These are phyloP conservation scores for Linnemannia zychae DNA, from an alignment of 192 early-diverging fungal genomes.

Conservation along the genomic window DNA sequence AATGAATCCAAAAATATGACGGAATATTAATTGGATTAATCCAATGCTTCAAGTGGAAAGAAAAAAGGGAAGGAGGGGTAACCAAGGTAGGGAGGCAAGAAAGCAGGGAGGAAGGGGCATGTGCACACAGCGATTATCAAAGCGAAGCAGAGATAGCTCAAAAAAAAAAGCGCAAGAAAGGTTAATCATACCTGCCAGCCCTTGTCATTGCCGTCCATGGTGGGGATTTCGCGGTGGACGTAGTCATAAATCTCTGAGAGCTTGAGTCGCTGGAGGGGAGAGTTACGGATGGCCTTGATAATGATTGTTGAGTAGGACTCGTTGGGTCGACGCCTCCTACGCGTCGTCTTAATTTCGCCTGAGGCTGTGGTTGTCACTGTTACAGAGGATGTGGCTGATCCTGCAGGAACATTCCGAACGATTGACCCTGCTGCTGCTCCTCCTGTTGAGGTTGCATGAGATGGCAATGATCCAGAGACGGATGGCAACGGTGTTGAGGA, in stretches of 20 bases:
- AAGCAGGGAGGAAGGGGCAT: not conserved
- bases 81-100: not conserved
- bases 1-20: not conserved
- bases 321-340: constrained; percentile 23
- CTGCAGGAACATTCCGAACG: not conserved
- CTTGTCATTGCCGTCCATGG: constrained; percentile 29
- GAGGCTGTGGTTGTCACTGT: not conserved
- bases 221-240: constrained; percentile 24
- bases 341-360: constrained; percentile 1
- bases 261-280: constrained; percentile 23
- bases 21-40: not conserved
- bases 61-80: not conserved
- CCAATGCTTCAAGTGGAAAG: not conserved
- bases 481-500: not conserved
- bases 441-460: not conserved
- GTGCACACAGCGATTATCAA: not conserved
- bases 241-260: constrained; percentile 32
- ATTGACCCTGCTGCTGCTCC: too few species aligned
- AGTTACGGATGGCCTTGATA: constrained; percentile 23
- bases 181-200: constrained; percentile 26
- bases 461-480: not conserved
- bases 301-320: constrained; percentile 25
- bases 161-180: not conserved
- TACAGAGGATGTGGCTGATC: not conserved
- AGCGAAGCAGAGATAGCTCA: not conserved